Evolutionary conservation across 2,329 filamentous ascomycete genomes (phyloP).

Genomic region (Dactylellina drechsleri): DNA sequence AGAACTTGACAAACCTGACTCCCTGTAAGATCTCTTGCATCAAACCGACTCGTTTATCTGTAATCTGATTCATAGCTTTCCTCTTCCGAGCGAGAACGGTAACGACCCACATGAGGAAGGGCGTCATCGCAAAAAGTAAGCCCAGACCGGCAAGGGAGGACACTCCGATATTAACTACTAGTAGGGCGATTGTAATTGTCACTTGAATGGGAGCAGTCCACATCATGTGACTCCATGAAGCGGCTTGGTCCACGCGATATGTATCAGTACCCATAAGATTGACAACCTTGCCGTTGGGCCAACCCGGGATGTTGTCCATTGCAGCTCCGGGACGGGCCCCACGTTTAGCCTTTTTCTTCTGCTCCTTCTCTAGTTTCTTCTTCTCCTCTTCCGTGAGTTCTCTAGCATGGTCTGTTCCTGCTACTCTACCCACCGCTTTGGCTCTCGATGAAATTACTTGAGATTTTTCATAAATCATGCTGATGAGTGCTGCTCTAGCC

Average conservation of each 20-base stretch:
- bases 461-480: slow-evolving; percentile 90
- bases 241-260: slow-evolving; percentile 83
- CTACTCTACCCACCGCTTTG: slow-evolving; percentile 83
- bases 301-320: slow-evolving; percentile 67
- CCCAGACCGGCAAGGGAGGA: slow-evolving; percentile 95
- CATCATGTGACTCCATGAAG: slow-evolving; percentile 92
- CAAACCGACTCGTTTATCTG: slow-evolving; percentile 88
- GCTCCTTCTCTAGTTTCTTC: slow-evolving; percentile 63
- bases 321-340: slow-evolving; percentile 64
- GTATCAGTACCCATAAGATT: slow-evolving; percentile 99
- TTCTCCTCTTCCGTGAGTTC: slow-evolving; percentile 66
- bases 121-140: slow-evolving; percentile 97
- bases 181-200: slow-evolving; percentile 88
- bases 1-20: slow-evolving; percentile 99
- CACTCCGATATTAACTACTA: slow-evolving; percentile 92
- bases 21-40: slow-evolving; percentile 99
- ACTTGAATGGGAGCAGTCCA: slow-evolving; percentile 99
- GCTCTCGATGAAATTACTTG: slow-evolving; percentile 91
- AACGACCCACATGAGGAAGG: slow-evolving; percentile 87
- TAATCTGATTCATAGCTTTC: slow-evolving; percentile 99
- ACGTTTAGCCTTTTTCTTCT: slow-evolving; percentile 64
- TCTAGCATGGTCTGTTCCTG: slow-evolving; percentile 78
- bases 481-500: slow-evolving; percentile 88
- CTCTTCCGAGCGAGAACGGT: slow-evolving; percentile 91
- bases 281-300: slow-evolving; percentile 96